A percentile compares a stretch with the other conserved stretches of the same genome.
Evolutionary conservation across 805 yeast species (phyloP).

Genomic region (Metschnikowia henanensis): DNA sequence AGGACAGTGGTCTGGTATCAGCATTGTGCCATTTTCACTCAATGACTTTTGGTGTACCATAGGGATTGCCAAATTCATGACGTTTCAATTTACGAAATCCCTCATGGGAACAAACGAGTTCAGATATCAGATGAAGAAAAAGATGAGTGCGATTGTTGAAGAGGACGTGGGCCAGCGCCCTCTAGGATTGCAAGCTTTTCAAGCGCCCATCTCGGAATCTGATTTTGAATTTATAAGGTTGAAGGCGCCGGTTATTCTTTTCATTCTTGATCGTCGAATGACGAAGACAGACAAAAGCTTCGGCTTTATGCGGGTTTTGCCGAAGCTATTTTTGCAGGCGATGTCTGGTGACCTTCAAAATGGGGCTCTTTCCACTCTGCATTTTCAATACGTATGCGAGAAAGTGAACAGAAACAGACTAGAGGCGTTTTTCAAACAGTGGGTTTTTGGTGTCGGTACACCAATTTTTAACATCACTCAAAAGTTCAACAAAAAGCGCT

Average conservation of each 20-base stretch:
- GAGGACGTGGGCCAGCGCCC: constrained; percentile 81
- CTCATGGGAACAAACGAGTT: constrained; percentile 85
- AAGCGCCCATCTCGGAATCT: constrained; percentile 59
- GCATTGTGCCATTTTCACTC: constrained; percentile 75
- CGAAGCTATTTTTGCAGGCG: constrained; percentile 88
- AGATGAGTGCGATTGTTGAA: constrained; percentile 65
- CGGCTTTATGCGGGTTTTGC: constrained; percentile 88
- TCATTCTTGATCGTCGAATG: constrained; percentile 87
- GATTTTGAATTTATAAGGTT: constrained; percentile 71
- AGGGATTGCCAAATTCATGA: constrained; percentile 85
- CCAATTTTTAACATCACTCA: constrained; percentile 90
- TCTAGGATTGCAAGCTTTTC: constrained; percentile 65
- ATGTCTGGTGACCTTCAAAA: constrained; percentile 93
- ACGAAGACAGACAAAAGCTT: constrained; percentile 94
- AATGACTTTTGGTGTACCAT: constrained; percentile 88
- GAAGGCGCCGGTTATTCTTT: constrained; percentile 84
- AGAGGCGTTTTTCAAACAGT: constrained; percentile 83
- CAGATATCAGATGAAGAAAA: constrained; percentile 64
- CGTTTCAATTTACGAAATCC: constrained; percentile 62
- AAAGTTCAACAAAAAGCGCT: constrained; percentile 88
- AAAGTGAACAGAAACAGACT: constrained; percentile 85
- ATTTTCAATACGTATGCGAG: constrained; percentile 91
- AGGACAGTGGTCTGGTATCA: constrained; percentile 91
- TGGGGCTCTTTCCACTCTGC: constrained; percentile 74
- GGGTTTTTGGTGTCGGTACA: constrained; percentile 89